These are phyloP conservation scores for Aureobasidium melanogenum DNA, from an alignment of 2,329 filamentous ascomycete species.

Conservation along the genomic window DNA sequence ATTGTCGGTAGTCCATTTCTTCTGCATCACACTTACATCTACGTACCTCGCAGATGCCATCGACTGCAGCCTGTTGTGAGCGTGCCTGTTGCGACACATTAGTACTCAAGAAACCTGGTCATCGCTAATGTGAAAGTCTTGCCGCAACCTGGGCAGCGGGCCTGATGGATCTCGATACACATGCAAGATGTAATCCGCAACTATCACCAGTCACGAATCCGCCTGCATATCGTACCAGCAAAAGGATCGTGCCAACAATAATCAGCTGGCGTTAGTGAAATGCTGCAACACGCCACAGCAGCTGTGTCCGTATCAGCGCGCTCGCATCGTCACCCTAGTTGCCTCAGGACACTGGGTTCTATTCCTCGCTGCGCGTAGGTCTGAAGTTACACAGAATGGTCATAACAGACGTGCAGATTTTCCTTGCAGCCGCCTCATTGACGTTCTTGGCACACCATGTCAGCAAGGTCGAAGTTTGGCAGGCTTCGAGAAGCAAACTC, in stretches of 20 bases:
- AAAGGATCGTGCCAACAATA: neutral
- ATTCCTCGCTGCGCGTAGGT: neutral
- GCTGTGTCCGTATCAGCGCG: neutral
- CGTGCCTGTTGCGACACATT: neutral
- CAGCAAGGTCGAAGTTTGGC: neutral
- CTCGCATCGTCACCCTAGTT: neutral
- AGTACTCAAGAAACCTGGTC: neutral
- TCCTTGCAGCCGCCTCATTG: neutral
- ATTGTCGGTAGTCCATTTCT: neutral
- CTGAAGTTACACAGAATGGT: neutral
- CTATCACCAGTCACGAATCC: neutral
- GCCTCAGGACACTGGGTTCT: neutral
- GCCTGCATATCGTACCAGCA: neutral
- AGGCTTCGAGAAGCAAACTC: conserved; percentile 7
- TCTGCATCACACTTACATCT: neutral
- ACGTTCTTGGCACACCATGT: neutral
- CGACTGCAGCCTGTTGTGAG: neutral
- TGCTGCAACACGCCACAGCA: neutral
- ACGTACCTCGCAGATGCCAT: neutral
- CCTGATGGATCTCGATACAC: neutral
- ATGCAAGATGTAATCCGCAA: neutral
- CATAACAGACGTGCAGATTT: neutral
- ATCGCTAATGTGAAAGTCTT: neutral
- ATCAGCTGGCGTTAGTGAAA: neutral
- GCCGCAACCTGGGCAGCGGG: neutral